Evolutionary conservation across 345 rosid genomes (phyloP), one percentile per base, ranked within the genome.

Genomic region (Gossypium ekmanianum): DNA sequence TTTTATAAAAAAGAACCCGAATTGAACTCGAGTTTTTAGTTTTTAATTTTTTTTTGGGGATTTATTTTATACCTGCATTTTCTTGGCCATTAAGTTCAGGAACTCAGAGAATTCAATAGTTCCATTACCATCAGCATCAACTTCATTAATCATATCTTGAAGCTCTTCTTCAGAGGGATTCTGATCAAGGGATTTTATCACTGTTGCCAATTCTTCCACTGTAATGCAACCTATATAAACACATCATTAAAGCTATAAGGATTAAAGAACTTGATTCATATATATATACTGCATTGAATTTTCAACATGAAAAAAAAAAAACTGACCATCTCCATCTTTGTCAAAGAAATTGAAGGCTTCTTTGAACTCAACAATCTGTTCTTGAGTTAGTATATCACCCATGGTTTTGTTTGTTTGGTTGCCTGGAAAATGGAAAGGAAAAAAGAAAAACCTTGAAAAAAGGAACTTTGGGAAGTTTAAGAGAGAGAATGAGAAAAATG

Each of bases 281-380:
- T 20, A 20, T 12, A 13, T 7, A 55, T 54, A n/a, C 8, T 45
- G 3, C 71, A 63, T 47, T 24, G 2, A 24, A n/a, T n/a, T 64
- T 61, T 41, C 50, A 24, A 11, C 50, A 22, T 41, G 34, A 47
- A 29, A 4, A 7, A 7, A 7, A 22, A 24, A 14, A 68, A 24
- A 65, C 78, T 61, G 22, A 89, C 98, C 97, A 81, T 92, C 92
- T 2, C 93, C 93, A 74, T 92, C 92, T 81, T 89, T 89, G 81
- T 90, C 97, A 58, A 89, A 87, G 24, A 90, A 83, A 79, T 91
- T 76, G 78, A 92, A 92, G 6, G 97, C 94, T 57, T 92, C 94
- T 81, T 64, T 88, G 68, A 94, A 92, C 89, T 92, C 96, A 66
- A 83, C 83, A 74, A 90, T 78, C 83, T 90, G 96, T 71, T 92